These are phyloP conservation scores for Fusarium sublunatum DNA, from an alignment of 2,329 filamentous ascomycete species.

Conservation along the genomic window DNA sequence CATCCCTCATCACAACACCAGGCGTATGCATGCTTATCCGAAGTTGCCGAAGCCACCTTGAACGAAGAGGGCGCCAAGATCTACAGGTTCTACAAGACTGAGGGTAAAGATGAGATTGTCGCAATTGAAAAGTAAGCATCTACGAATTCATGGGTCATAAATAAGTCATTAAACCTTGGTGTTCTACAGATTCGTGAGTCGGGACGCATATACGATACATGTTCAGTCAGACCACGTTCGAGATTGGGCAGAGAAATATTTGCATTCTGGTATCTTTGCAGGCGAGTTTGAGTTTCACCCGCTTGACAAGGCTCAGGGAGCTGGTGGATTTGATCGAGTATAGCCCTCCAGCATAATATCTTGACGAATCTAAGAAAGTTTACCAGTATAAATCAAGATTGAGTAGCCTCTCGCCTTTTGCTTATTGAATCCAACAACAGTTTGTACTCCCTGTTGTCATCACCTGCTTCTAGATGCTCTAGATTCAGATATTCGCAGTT, in stretches of 20 bases:
- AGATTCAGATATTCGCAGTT: too few relatives aligned
- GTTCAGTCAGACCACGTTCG: not conserved
- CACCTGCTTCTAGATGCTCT: too few relatives aligned
- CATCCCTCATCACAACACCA: not conserved
- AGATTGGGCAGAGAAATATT: not conserved
- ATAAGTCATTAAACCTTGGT: too few relatives aligned
- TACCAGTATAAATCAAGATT: too few relatives aligned
- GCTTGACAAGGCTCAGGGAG: not conserved
- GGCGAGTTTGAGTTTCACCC: not conserved
- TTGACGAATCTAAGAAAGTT: too few relatives aligned
- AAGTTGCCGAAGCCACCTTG: not conserved
- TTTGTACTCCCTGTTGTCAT: too few relatives aligned
- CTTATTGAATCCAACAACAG: too few relatives aligned
- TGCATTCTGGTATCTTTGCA: not conserved
- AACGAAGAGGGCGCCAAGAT: not conserved
- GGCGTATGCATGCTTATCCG: not conserved
- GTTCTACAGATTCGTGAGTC: not conserved
- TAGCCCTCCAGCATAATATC: too few relatives aligned
- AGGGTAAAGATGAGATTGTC: not conserved
- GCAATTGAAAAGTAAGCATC: not conserved
- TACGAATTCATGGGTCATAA: too few relatives aligned
- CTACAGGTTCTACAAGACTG: not conserved
- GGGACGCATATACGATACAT: not conserved
- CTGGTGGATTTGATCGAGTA: too few relatives aligned
- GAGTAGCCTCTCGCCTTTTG: too few relatives aligned